Percentiles rank a stretch among this genome's conserved stretches.
These are phyloP conservation scores for Beta corolliflora DNA, from an alignment of 179 eudicot species.

Conservation along the genomic window DNA sequence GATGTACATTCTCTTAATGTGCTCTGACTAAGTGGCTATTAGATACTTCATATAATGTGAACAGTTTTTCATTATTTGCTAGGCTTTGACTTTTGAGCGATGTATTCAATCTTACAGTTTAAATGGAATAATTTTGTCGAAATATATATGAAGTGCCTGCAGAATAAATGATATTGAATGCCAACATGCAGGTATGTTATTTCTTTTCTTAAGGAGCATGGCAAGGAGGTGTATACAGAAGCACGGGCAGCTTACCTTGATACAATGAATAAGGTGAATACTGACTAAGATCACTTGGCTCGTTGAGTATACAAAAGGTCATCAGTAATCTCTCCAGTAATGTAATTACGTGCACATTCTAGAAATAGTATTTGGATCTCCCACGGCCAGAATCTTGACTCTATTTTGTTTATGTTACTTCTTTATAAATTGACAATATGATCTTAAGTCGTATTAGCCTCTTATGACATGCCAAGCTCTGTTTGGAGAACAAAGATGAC, in stretches of 20 bases:
- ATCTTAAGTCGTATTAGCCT: not conserved
- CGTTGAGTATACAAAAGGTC: not conserved
- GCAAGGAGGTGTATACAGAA: slow-evolving; percentile 84
- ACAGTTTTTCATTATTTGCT: not conserved
- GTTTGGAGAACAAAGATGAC: not conserved
- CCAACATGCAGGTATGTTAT: slow-evolving; percentile 71
- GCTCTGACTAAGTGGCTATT: not conserved
- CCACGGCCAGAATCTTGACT: not conserved
- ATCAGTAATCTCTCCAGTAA: slow-evolving; percentile 2
- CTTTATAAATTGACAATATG: not conserved
- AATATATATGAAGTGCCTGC: not conserved
- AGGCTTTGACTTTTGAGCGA: not conserved
- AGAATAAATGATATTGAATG: slow-evolving; percentile 11
- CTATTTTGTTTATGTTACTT: not conserved
- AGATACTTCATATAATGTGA: not conserved
- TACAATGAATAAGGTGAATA: slow-evolving; percentile 94
- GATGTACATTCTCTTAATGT: not conserved
- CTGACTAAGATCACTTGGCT: not conserved
- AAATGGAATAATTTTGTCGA: not conserved
- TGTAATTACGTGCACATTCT: not conserved
- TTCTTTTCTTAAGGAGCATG: slow-evolving; percentile 93
- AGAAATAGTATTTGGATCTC: not conserved
- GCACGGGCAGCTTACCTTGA: slow-evolving; percentile 94
- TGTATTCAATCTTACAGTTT: not conserved
- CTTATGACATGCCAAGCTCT: not conserved